Evolutionary conservation across 2,329 filamentous ascomycete genomes (phyloP), one percentile per base, ranked within the genome.

Genomic region (Paecilomyces niveus): DNA sequence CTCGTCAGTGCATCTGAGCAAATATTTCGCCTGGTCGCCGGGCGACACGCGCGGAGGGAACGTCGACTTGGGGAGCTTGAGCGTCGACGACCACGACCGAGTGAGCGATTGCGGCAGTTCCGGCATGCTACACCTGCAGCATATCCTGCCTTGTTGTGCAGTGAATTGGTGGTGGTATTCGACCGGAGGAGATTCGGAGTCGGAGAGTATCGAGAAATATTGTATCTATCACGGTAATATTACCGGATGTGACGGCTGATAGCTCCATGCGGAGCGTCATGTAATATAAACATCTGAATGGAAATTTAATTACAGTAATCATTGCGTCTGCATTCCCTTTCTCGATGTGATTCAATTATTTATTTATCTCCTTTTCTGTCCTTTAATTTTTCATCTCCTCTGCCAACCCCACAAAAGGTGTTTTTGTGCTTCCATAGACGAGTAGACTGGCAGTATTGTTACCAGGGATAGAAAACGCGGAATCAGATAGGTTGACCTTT

Each of bases 1-100:
- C 56, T 92, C 87, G 77, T 96, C 90, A 74, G 91, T 88, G 75
- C 89, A 94, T 83, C 85, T 81, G 69, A 84, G 81, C 53, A 96
- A 83, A 75, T 94, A 81, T 72, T 78, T 78, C 18, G 74, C 67
- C 62, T 78, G 78, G 63, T 82, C 79, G 61, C 73, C 69, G 22
- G 72, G 70, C 29, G 74, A 68, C 39, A 78, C 76, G 49, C 78
- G 76, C 10, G 77, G 72, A 29, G 87, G 88, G 66, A 93, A 90
- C 52, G 80, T 84, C 54, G 89, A 89, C 69, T 86, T 87, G 60
- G 90, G 90, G 67, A 94, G 81, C 75, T 84, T 87, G 72, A 92
- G 74, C 57, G 89, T 91, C 71, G 85, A 85, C 72, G 86, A 83
- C 88, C 89, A 90, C 72, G 82, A 86, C 67, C 70, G 73, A 64